Evolutionary conservation across 2,329 filamentous ascomycete species (phyloP), one percentile per base, ranked within the genome.

Genomic region (Coccinonectria pachysandricola): DNA sequence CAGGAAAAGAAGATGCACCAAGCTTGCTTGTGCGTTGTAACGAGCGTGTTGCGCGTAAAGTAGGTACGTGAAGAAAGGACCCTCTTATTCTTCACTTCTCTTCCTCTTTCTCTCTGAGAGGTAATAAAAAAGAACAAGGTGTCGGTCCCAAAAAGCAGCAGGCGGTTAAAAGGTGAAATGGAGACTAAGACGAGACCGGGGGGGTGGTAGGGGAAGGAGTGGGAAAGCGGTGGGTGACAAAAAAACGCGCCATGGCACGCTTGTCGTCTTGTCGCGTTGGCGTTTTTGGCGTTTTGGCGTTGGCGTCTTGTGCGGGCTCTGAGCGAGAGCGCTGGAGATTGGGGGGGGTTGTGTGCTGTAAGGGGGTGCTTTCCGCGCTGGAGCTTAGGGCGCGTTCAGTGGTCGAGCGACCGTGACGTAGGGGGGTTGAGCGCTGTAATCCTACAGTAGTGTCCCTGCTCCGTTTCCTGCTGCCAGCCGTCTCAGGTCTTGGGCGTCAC

Each of bases 221-320:
- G 29, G 17, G 24, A 21, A 24, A 27, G 31, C 24, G 27, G 21
- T 26, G 26, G 27, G 26, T 12, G 23, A 25, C 27, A 23, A 16
- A 21, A 19, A 17, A 20, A 23, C 30, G 32, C 32, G 32, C 27
- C 19, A 15, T 27, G 26, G 28, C 32, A 33, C 33, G 30, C 23
- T 19, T 21, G 16, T 14, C 12, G 15, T 16, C 15, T 26, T 21
- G 24, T 23, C 28, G 31, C 31, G 31, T 34, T 37, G 31, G 35
- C 35, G 35, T 36, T 34, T 37, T 36, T 34, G 35, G 34, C 35
- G 35, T 38, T 32, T 28, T 35, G 32, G 32, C 32, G 35, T 34
- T 34, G 36, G 33, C 33, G 33, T 37, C 29, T 23, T 26, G 17
- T 27, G 31, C 31, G 30, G 15, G 24, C 16, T 12, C 34, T 38